Base-by-base conservation (phyloP, 306 rosid genomes). In the Inga leiocalycina region DNA sequence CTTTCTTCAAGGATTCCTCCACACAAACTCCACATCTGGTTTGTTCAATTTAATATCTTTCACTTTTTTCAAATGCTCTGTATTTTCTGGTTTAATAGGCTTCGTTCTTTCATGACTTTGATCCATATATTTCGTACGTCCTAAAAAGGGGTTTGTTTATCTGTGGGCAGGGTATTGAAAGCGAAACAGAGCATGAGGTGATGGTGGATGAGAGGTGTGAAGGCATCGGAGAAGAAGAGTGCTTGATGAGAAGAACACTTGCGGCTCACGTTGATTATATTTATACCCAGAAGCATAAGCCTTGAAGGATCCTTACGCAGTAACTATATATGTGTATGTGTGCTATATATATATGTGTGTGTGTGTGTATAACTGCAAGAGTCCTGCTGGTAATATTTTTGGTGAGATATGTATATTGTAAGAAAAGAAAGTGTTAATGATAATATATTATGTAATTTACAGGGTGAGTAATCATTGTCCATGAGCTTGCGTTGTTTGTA, bases 161-260 rank as follows among this genome's bases (percentile, higher is more conserved):
- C 1, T 19, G 37, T 22, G n/a, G 16, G 6, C 59, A 84, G 89
- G 86, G 71, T 56, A 54, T 41, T 79, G 85, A 64, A 10, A 62
- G 37, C 27, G 68, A 22, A 62, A 73, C 46, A 48, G 59, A 72
- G 59, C 41, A 72, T 27, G 76, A 3, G 6, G 41, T 27, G 76
- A 46, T 43, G 6, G 64, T 13, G 59, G 88, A 81, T 24, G 81
- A 79, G 72, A 82, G 14, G 3, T 91, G 94, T 80, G 76, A 84
- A 52, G 90, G 89, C 41, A 45, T 76, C n/a, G 74, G 54, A 12
- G 85, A 77, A 3, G 91, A 91, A 3, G 92, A 89, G 46, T 91
- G 94, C 77, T 86, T 91, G 81, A 84, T 52, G 69, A 89, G 90
- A 77, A 84, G 89, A n/a, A 87, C 91, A 5, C 87, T 91, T 4